Percentiles rank a stretch among this genome's conserved stretches.
These are phyloP conservation scores for Backusella tuberculispora DNA, from an alignment of 192 early-diverging fungal species.

Conservation along the genomic window DNA sequence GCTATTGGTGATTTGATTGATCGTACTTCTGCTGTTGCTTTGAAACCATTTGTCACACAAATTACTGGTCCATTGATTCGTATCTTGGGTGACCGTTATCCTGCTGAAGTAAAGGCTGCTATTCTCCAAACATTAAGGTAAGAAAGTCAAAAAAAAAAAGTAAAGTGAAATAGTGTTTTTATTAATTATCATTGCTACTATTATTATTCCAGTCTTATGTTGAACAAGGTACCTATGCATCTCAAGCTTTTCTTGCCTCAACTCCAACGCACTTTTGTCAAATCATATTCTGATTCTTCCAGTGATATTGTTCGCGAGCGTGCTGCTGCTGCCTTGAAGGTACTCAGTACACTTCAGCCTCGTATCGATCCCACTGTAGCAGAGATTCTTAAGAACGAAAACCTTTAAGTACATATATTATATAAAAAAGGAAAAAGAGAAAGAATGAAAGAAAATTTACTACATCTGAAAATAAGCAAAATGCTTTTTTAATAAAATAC, in stretches of 20 bases:
- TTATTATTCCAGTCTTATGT: constrained; percentile 55
- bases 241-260: constrained; percentile 98
- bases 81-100: constrained; percentile 94
- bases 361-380: constrained; percentile 21
- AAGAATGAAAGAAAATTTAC: background rate
- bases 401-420: constrained; percentile 15
- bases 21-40: constrained; percentile 71
- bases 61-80: constrained; percentile 98
- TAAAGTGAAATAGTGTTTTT: constrained; percentile 22
- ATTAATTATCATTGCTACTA: constrained; percentile 23
- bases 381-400: constrained; percentile 20
- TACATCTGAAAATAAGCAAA: background rate
- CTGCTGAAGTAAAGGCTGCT: constrained; percentile 89
- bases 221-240: constrained; percentile 83
- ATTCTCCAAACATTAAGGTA: constrained; percentile 86
- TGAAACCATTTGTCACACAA: constrained; percentile 90
- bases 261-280: constrained; percentile 96
- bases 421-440: background rate
- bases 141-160: background rate
- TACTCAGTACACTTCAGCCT: constrained; percentile 18
- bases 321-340: constrained; percentile 75
- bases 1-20: constrained; percentile 77
- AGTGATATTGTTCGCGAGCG: constrained; percentile 74
- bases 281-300: constrained; percentile 79
- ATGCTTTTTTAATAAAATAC: constrained; percentile 6